phyloP scores from a whole-genome alignment of 2,329 filamentous ascomycete species.

The Colletotrichum zoysiae region DNA sequence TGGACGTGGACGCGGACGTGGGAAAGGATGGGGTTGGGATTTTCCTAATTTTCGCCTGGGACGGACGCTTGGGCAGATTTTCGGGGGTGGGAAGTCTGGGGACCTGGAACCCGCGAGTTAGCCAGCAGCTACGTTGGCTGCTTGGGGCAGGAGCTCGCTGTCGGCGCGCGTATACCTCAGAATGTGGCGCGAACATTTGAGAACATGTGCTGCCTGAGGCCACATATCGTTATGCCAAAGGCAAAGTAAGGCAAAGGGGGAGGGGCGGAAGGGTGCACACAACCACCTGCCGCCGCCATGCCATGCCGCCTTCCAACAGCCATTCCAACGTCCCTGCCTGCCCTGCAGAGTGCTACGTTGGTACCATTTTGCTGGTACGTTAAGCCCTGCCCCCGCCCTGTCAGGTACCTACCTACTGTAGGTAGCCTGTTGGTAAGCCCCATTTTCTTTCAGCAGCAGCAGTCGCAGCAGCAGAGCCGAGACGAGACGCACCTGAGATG shows the following conservation, averaged over 20 bases:
- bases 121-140: conserved; percentile 9
- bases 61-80: conserved; percentile 43
- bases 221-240: neutral
- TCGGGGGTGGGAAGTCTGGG: conserved; percentile 36
- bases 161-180: conserved; percentile 38
- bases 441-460: neutral
- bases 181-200: conserved; percentile 38
- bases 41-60: conserved; percentile 45
- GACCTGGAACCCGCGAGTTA: conserved; percentile 29
- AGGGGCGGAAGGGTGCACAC: neutral
- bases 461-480: neutral
- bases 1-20: conserved; percentile 39
- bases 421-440: neutral
- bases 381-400: neutral
- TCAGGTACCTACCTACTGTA: neutral
- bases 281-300: neutral
- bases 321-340: neutral
- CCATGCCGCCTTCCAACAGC: neutral
- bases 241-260: neutral
- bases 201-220: conserved; percentile 41
- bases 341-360: neutral
- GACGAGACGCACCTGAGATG: neutral
- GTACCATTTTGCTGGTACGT: neutral
- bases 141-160: conserved; percentile 10
- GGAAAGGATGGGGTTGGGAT: conserved; percentile 47